A percentile compares a stretch with the other conserved stretches of the same genome.
Evolutionary conservation across 2,329 filamentous ascomycete genomes (phyloP).

Genomic region (Ceratocystis albifundus): DNA sequence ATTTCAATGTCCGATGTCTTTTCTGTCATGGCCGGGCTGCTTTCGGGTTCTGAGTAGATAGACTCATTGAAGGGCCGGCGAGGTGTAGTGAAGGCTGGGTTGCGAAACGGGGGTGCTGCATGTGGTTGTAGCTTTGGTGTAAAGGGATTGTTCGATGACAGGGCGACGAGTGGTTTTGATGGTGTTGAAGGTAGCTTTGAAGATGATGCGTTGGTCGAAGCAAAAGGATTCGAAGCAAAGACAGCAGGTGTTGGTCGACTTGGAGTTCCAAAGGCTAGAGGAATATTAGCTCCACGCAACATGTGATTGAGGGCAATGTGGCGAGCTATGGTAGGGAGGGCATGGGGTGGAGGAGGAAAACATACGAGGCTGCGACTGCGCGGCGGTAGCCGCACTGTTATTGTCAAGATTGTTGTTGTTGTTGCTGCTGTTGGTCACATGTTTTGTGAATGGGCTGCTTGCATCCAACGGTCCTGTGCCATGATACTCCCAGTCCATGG

Average conservation of each 20-base stretch:
- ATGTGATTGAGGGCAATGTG: background rate
- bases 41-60: constrained; percentile 46
- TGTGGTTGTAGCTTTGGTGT: constrained; percentile 3
- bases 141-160: constrained; percentile 23
- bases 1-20: constrained; percentile 40
- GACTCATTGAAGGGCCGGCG: constrained; percentile 46
- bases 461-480: constrained; percentile 46
- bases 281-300: no score
- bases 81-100: constrained; percentile 53
- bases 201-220: constrained; percentile 27
- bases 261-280: background rate
- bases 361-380: constrained; percentile 4
- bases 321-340: background rate
- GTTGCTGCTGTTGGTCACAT: constrained; percentile 26
- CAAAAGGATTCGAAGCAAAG: constrained; percentile 31
- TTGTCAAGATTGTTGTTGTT: constrained; percentile 25
- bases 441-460: constrained; percentile 46
- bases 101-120: constrained; percentile 45
- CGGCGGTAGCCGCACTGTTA: background rate
- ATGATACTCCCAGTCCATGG: constrained; percentile 58
- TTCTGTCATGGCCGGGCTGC: constrained; percentile 49
- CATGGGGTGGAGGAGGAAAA: background rate
- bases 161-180: constrained; percentile 32
- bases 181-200: constrained; percentile 30
- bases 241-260: constrained; percentile 23